Percentiles rank a stretch among this genome's conserved stretches.
Evolutionary conservation across 2,329 filamentous ascomycete genomes (phyloP).

Genomic region (Diplodia mutila): DNA sequence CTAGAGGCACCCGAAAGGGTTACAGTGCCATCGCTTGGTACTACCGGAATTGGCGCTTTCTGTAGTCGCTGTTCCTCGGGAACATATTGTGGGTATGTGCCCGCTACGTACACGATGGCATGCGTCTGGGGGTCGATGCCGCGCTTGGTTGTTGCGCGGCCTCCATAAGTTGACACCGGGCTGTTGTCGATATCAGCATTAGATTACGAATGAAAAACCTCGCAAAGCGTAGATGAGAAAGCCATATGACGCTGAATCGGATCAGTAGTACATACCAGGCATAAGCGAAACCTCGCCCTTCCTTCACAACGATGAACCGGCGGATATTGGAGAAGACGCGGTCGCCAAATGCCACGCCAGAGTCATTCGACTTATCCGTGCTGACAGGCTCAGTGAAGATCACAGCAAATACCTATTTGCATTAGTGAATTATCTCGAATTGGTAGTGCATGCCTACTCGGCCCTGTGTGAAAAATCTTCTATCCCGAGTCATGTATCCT

Average conservation of each 20-base stretch:
- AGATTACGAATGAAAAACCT: too few species aligned
- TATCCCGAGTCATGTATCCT: not conserved
- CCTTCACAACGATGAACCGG: constrained; percentile 34
- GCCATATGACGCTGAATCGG: not conserved
- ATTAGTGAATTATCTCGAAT: too few species aligned
- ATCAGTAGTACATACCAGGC: constrained; percentile 30
- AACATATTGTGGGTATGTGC: not conserved
- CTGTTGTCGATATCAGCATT: constrained; percentile 31
- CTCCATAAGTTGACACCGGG: constrained; percentile 46
- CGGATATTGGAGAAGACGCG: constrained; percentile 33
- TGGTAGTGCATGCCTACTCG: not conserved
- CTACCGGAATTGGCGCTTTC: constrained; percentile 36
- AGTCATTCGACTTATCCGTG: too few species aligned
- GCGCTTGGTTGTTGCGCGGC: constrained; percentile 41
- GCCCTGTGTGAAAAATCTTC: not conserved
- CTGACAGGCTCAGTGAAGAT: not conserved
- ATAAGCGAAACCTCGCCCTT: constrained; percentile 31
- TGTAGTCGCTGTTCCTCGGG: not conserved
- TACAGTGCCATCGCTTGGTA: constrained; percentile 30
- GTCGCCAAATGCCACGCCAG: too few species aligned
- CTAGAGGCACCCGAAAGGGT: constrained; percentile 42
- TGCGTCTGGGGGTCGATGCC: constrained; percentile 44
- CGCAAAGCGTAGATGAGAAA: not conserved
- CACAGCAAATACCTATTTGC: not conserved
- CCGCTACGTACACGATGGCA: constrained; percentile 40